phyloP scores from a whole-genome alignment of 2,329 filamentous ascomycete genomes.

The Arachnomyces sp. region DNA sequence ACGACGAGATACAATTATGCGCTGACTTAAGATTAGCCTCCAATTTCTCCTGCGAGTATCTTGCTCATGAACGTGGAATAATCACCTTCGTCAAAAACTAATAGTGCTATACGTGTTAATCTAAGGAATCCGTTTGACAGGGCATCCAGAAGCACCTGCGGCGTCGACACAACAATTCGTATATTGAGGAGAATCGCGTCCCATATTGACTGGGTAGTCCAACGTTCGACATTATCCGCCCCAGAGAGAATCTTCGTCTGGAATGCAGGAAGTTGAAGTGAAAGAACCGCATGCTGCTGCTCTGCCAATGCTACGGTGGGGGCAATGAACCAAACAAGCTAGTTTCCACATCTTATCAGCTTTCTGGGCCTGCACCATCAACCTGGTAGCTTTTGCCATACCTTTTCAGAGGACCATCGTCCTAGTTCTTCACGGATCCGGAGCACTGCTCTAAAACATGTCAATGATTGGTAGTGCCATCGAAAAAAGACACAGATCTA shows the following conservation, averaged over 20 bases:
- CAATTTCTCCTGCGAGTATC: neutral
- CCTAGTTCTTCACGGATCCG: slow-evolving; percentile 60
- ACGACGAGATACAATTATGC: slow-evolving; percentile 61
- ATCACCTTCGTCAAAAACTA: slow-evolving; percentile 77
- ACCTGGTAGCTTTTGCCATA: slow-evolving; percentile 22
- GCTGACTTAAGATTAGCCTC: slow-evolving; percentile 41
- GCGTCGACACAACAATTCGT: slow-evolving; percentile 68
- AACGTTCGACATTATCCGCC: slow-evolving; percentile 60
- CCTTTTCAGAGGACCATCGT: slow-evolving; percentile 45
- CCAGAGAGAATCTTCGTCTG: slow-evolving; percentile 58
- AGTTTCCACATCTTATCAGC: neutral
- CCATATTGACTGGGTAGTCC: slow-evolving; percentile 62
- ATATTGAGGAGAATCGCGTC: slow-evolving; percentile 55
- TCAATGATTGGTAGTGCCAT: neutral
- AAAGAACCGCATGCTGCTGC: slow-evolving; percentile 58
- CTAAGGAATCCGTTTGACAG: slow-evolving; percentile 64
- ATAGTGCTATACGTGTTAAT: slow-evolving; percentile 54
- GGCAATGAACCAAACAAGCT: slow-evolving; percentile 62
- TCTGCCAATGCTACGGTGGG: slow-evolving; percentile 59
- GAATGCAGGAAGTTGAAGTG: slow-evolving; percentile 49
- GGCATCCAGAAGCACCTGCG: slow-evolving; percentile 65
- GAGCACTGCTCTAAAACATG: slow-evolving; percentile 50
- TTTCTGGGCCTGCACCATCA: neutral
- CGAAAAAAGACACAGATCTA: neutral
- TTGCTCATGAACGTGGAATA: neutral